Evolutionary conservation across 2,329 filamentous ascomycete genomes (phyloP).

Genomic region (Cladorrhinum sp.): DNA sequence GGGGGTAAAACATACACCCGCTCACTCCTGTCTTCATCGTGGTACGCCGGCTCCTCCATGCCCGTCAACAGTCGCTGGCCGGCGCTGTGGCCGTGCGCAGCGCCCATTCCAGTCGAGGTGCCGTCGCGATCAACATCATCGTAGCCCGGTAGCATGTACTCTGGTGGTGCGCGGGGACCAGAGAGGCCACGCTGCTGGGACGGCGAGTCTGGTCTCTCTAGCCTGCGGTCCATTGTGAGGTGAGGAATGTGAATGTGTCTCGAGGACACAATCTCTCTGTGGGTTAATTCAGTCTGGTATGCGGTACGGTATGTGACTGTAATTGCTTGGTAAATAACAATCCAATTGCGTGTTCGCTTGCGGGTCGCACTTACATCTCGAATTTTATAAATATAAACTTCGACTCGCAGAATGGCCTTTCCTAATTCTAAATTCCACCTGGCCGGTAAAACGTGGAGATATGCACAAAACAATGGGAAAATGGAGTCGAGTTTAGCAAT

Average conservation of each 20-base stretch:
- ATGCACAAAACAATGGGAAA: not conserved
- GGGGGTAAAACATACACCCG: constrained; percentile 53
- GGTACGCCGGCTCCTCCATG: constrained; percentile 53
- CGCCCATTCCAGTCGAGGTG: constrained; percentile 39
- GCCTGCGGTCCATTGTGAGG: not conserved
- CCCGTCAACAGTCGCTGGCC: constrained; percentile 62
- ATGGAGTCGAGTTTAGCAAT: not conserved
- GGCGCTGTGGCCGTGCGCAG: constrained; percentile 43
- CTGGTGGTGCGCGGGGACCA: constrained; percentile 40
- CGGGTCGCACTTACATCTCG: not conserved
- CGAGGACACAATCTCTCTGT: not conserved
- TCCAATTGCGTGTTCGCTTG: not conserved
- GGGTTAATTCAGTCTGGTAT: not conserved
- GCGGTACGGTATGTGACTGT: not conserved
- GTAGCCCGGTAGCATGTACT: constrained; percentile 57
- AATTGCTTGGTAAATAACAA: not conserved
- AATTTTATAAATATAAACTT: not conserved
- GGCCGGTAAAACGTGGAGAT: not conserved
- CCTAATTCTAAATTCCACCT: not conserved
- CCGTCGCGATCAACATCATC: constrained; percentile 48
- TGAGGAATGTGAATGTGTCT: not conserved
- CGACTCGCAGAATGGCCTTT: not conserved
- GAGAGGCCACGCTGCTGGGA: not conserved
- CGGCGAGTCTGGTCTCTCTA: constrained; percentile 1
- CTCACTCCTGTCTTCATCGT: constrained; percentile 12